Evolutionary conservation across 768 basidiomycete genomes (phyloP).

Genomic region (Trametes cinnabarina): DNA sequence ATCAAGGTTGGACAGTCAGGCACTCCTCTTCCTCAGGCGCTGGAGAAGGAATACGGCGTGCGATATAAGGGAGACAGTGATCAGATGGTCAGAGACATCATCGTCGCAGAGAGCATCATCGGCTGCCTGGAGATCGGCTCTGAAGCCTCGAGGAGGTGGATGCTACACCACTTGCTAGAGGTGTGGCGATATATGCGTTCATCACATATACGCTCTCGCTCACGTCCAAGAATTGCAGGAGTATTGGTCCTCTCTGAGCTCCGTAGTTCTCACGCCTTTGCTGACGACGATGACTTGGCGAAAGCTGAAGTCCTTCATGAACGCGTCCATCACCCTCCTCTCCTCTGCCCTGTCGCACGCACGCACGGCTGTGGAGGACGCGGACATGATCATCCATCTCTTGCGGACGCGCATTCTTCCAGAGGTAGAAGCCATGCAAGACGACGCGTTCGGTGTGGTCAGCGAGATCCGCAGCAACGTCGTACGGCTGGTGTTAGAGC

Average conservation of each 20-base stretch:
- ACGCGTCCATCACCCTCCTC: conserved; percentile 33
- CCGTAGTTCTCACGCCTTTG: conserved; percentile 41
- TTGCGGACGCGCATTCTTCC: conserved; percentile 49
- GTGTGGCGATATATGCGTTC: conserved; percentile 33
- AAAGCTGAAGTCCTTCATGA: conserved; percentile 43
- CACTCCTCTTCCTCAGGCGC: conserved; percentile 42
- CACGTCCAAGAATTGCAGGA: no score
- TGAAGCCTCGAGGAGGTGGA: conserved; percentile 46
- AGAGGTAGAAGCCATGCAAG: conserved; percentile 43
- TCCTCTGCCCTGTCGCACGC: conserved; percentile 20
- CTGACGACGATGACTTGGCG: conserved; percentile 46
- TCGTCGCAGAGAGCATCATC: conserved; percentile 41
- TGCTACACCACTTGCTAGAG: conserved; percentile 49
- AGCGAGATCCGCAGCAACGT: conserved; percentile 40
- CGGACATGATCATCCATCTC: conserved; percentile 34
- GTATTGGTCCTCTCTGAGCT: conserved; percentile 45
- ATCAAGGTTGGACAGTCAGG: conserved; percentile 49
- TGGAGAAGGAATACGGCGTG: conserved; percentile 53
- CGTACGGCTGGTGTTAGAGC: conserved; percentile 43
- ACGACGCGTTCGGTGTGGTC: conserved; percentile 18
- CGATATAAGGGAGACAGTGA: conserved; percentile 32
- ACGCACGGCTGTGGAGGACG: conserved; percentile 23
- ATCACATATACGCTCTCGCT: no score
- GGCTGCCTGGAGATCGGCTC: conserved; percentile 50
- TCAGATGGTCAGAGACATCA: conserved; percentile 44